Conservation (phyloP, 208 protist genomes). For the Phytomonas sp. region DNA sequence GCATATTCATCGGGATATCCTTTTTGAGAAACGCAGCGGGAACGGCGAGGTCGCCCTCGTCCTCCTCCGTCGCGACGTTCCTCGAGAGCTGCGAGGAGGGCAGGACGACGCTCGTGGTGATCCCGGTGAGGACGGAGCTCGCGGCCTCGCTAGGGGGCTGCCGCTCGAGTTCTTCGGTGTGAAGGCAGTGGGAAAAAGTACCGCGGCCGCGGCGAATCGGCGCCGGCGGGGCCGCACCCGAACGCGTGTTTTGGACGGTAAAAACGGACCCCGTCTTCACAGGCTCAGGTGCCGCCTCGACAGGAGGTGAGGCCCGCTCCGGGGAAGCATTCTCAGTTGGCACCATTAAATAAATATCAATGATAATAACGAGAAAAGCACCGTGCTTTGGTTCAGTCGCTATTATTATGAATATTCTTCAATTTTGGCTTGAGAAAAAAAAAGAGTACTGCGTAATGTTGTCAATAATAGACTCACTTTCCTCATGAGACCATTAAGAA, state of each 20-base stretch:
- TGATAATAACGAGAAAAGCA: not conserved
- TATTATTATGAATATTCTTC: not conserved
- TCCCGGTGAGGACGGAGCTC: constrained; percentile 37
- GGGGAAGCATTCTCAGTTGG: not conserved
- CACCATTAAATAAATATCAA: not conserved
- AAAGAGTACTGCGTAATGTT: not conserved
- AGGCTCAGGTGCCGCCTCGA: not conserved
- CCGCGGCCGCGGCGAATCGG: constrained; percentile 61
- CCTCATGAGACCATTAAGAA: not conserved
- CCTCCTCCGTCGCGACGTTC: constrained; percentile 9
- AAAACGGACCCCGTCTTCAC: not conserved
- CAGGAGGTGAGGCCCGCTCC: not conserved
- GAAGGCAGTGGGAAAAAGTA: constrained; percentile 54
- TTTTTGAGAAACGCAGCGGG: constrained; percentile 36
- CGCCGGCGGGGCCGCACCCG: constrained; percentile 10
- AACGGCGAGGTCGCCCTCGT: constrained; percentile 28
- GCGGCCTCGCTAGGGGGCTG: constrained; percentile 18
- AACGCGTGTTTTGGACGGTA: not conserved
- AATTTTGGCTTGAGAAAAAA: not conserved
- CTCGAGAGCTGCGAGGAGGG: constrained; percentile 22
- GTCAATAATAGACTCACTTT: not conserved
- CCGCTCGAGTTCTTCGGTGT: constrained; percentile 46
- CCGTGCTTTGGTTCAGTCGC: not conserved
- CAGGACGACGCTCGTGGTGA: constrained; percentile 45
- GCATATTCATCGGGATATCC: constrained; percentile 30